Evolutionary conservation across 106 monocot species (phyloP).

Genomic region (Gastrodia elata): DNA sequence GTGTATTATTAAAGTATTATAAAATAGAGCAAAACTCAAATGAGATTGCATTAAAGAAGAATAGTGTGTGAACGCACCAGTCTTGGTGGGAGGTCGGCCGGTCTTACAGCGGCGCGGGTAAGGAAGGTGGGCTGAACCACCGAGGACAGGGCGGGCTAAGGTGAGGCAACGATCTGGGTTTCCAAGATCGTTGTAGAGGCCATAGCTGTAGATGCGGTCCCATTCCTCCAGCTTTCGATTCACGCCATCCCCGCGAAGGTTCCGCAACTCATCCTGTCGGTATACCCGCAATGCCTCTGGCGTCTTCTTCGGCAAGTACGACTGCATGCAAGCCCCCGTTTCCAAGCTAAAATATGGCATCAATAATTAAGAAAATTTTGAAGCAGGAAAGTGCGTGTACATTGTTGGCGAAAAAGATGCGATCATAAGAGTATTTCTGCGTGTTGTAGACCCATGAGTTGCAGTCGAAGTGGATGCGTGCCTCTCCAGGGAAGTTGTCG

Average conservation of each 20-base stretch:
- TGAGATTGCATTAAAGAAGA: not conserved
- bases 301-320: conserved; percentile 38
- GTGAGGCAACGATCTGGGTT: conserved; percentile 35
- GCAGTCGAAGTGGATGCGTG: conserved; percentile 46
- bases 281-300: conserved; percentile 41
- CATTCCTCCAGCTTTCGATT: conserved; percentile 28
- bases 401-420: conserved; percentile 56
- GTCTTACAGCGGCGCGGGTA: conserved; percentile 68
- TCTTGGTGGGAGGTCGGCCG: conserved; percentile 30
- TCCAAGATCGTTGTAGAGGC: conserved; percentile 69
- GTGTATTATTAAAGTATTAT: no score
- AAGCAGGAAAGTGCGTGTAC: conserved; percentile 8
- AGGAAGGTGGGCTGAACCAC: conserved; percentile 42
- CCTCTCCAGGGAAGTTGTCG: conserved; percentile 32
- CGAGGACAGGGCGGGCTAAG: conserved; percentile 32
- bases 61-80: conserved; percentile 12
- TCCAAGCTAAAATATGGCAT: not conserved
- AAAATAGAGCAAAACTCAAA: no score
- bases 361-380: not conserved
- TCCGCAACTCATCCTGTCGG: conserved; percentile 37
- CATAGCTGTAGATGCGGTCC: conserved; percentile 66
- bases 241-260: conserved; percentile 41
- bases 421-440: conserved; percentile 28
- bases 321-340: conserved; percentile 25
- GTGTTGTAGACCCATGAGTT: conserved; percentile 61